Base-by-base conservation (phyloP, 306 rosid genomes). In the Lablab purpureus region DNA sequence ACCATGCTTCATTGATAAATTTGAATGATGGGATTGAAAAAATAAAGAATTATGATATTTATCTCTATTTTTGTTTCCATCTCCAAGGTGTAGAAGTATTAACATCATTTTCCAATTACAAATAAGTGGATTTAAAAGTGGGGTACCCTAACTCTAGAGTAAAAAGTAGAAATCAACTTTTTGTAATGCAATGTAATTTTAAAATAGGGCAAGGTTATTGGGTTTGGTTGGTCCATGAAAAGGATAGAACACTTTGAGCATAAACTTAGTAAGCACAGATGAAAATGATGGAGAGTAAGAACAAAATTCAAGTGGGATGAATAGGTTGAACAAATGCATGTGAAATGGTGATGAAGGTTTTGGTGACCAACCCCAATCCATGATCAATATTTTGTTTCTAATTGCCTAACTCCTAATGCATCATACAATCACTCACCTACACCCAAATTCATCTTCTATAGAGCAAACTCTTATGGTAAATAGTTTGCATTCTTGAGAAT, bases 361-460 rank as follows among this genome's bases (percentile, higher is more conserved):
- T 43, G 82, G 79, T 69, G 82, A 78, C 68, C 85, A 85, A 73
- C 71, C 88, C 81, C 3, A 41, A 41, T 41, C 47, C 52, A 49
- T 73, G 13, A 49, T 60, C 71, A 10, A 25, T 46, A 65, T 58
- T 23, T 66, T 80, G 18, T 34, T 10, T 49, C 30, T n/a, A 65
- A 30, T 58, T 52, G 5, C 27, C 51, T 21, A 9, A 25, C 9
- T n/a, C n/a, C n/a, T n/a, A n/a, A n/a, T n/a, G n/a, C n/a, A n/a
- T n/a, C n/a, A n/a, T n/a, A n/a, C n/a, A n/a, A n/a, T n/a, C n/a
- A n/a, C n/a, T 23, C 73, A 67, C 34, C 60, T 18, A 69, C 27
- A 56, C 41, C 51, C 4, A 43, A 45, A 46, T 45, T 45, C 27
- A 27, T 19, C 73, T 65, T 49, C 32, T 9, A 19, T 34, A 47